Evolutionary conservation across 768 basidiomycete genomes (phyloP).

Genomic region (Hericium coralloides): DNA sequence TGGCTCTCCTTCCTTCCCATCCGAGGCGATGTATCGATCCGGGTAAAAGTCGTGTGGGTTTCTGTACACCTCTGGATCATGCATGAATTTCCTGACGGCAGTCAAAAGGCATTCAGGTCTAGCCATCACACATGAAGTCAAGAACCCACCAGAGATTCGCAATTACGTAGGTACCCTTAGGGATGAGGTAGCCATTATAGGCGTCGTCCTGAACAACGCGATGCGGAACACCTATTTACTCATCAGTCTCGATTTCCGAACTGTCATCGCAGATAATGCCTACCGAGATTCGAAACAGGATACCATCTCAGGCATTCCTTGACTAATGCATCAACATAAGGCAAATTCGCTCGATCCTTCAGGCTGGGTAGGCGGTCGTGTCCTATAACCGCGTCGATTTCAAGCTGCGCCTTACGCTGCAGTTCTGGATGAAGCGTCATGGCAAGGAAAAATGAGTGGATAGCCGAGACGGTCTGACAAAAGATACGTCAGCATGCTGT

Average conservation of each 20-base stretch:
- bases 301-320: neutral
- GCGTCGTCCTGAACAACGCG: neutral
- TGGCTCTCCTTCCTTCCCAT: neutral
- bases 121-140: neutral
- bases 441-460: conserved; percentile 16
- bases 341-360: conserved; percentile 7
- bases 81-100: conserved; percentile 13
- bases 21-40: conserved; percentile 17
- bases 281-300: neutral
- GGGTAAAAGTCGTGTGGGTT: conserved; percentile 22
- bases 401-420: conserved; percentile 18
- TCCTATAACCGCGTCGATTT: conserved; percentile 17
- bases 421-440: conserved; percentile 19
- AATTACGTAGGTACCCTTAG: neutral
- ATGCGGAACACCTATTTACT: neutral
- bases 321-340: neutral
- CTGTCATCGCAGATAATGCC: too few relatives aligned
- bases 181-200: neutral
- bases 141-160: neutral
- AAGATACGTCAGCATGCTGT: too few relatives aligned
- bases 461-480: conserved; percentile 13
- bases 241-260: too few relatives aligned
- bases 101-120: neutral
- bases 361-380: conserved; percentile 7
- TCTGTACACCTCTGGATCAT: conserved; percentile 18